Conservation (phyloP, 768 basidiomycete species). For the Pulveroboletus sp. region DNA sequence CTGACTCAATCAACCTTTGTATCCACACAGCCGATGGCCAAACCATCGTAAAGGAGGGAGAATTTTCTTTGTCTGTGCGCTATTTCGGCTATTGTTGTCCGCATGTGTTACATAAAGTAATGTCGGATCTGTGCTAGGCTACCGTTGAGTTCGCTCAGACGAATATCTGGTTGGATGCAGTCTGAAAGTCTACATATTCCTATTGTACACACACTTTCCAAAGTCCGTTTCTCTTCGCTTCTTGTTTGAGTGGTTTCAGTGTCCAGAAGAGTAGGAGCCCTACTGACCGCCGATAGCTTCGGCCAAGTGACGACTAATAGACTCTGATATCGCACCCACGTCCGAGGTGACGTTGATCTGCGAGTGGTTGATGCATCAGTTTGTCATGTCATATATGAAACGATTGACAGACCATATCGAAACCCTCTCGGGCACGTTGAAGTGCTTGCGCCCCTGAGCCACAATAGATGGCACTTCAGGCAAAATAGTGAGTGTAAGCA, state of each 20-base stretch:
- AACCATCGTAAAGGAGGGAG: too few relatives aligned
- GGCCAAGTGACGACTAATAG: constrained; percentile 19
- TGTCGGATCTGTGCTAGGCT: too few relatives aligned
- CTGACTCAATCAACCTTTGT: too few relatives aligned
- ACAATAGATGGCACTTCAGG: constrained; percentile 46
- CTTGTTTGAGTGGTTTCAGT: constrained; percentile 3
- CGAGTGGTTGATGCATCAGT: background rate
- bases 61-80: too few relatives aligned
- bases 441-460: constrained; percentile 43
- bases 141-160: too few relatives aligned
- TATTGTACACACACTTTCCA: background rate
- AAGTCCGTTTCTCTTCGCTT: background rate
- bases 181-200: too few relatives aligned
- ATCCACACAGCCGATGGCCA: too few relatives aligned
- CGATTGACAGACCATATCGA: constrained; percentile 45
- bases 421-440: constrained; percentile 46
- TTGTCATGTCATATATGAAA: background rate
- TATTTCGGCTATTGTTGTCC: too few relatives aligned
- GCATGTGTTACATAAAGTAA: too few relatives aligned
- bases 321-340: constrained; percentile 42
- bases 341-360: constrained; percentile 53
- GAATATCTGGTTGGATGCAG: too few relatives aligned
- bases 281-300: constrained; percentile 20
- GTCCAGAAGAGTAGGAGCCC: constrained; percentile 5
- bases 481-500: background rate